phyloP scores from a whole-genome alignment of 768 basidiomycete species.

The Pisolithus marmoratus region DNA sequence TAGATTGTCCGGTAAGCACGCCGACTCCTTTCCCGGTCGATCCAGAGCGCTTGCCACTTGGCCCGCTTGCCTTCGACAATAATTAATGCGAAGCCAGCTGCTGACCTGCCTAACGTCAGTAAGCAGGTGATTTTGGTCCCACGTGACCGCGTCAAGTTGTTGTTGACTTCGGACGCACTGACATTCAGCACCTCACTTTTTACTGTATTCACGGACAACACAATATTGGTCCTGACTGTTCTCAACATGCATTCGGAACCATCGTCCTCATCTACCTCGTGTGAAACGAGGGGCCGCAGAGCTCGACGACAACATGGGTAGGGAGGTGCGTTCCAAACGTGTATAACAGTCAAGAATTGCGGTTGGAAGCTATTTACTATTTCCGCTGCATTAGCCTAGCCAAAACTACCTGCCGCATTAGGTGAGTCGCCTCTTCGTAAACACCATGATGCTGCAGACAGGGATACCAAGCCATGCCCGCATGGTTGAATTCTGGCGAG shows the following conservation, averaged over 20 bases:
- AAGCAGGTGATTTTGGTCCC: too few species aligned
- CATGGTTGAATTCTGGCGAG: slow-evolving; percentile 90
- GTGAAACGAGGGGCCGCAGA: slow-evolving; percentile 21
- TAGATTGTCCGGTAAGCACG: too few species aligned
- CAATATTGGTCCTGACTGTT: slow-evolving; percentile 6
- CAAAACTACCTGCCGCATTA: slow-evolving; percentile 62
- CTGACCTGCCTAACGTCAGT: too few species aligned
- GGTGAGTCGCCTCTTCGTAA: slow-evolving; percentile 71
- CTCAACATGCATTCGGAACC: slow-evolving; percentile 15
- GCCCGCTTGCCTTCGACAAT: too few species aligned
- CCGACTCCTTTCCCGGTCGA: too few species aligned
- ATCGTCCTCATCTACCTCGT: background rate
- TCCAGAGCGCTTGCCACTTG: too few species aligned
- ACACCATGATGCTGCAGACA: slow-evolving; percentile 61
- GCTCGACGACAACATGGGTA: background rate
- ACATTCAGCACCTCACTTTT: too few species aligned
- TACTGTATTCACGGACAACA: too few species aligned
- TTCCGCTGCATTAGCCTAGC: slow-evolving; percentile 58
- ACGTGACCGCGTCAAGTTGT: too few species aligned
- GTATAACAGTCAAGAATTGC: background rate
- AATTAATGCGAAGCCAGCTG: too few species aligned
- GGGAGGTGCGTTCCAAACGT: background rate
- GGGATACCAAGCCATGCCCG: slow-evolving; percentile 56
- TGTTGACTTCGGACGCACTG: too few species aligned
- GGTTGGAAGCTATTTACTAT: slow-evolving; percentile 50